Percentiles rank a stretch among this genome's conserved stretches.
Conservation (phyloP, 495 filamentous ascomycete genomes). For the Hyaloscypha finlandica region DNA sequence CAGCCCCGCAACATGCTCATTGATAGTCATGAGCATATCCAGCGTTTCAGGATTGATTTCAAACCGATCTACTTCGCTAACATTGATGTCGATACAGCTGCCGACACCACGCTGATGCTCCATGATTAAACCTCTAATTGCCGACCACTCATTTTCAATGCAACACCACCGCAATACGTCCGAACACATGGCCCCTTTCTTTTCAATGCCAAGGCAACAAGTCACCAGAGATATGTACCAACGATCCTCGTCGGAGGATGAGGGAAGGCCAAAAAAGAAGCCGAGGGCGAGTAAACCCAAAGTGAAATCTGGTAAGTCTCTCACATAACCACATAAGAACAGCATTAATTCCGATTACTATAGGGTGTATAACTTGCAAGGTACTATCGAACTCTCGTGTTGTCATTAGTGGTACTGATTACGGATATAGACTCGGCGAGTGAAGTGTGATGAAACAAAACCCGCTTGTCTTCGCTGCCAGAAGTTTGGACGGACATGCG, state of each 20-base stretch:
- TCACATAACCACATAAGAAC: background rate
- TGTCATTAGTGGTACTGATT: background rate
- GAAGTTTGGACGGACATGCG: slow-evolving; percentile 55
- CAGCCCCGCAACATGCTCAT: background rate
- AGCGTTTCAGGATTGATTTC: background rate
- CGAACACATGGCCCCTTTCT: background rate
- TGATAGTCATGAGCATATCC: background rate
- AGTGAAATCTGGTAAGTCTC: slow-evolving; percentile 14
- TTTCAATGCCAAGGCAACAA: background rate
- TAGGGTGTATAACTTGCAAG: slow-evolving; percentile 33
- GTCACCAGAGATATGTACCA: slow-evolving; percentile 14
- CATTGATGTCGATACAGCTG: background rate
- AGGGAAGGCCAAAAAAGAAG: slow-evolving; percentile 15
- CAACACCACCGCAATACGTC: background rate
- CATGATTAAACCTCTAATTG: background rate
- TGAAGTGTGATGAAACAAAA: slow-evolving; percentile 61
- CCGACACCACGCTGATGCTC: background rate
- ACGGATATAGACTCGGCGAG: slow-evolving; percentile 35
- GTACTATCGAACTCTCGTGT: slow-evolving; percentile 6
- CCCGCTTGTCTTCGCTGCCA: slow-evolving; percentile 55
- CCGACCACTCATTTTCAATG: background rate
- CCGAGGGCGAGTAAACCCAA: slow-evolving; percentile 29
- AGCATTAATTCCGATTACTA: background rate
- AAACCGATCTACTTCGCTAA: background rate
- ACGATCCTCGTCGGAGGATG: slow-evolving; percentile 11